These are phyloP conservation scores for Candida jianshihensis DNA, from an alignment of 805 yeast species.

Conservation along the genomic window DNA sequence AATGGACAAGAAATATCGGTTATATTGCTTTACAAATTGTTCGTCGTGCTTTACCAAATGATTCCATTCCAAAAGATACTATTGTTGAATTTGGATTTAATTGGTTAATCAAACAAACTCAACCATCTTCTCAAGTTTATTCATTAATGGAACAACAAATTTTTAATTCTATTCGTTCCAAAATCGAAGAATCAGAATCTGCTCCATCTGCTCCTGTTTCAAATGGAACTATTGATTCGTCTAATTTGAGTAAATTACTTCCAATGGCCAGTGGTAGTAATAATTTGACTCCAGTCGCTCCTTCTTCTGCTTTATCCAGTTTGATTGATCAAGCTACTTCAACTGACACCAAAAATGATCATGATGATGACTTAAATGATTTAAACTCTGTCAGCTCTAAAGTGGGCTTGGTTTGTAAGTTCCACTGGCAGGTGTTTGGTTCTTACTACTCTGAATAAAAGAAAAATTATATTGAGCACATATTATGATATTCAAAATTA, in stretches of 20 bases:
- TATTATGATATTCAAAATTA: no score
- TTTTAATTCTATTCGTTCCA: conserved; percentile 40
- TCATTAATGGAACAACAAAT: conserved; percentile 65
- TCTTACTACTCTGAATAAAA: conserved; percentile 42
- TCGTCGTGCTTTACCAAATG: conserved; percentile 27
- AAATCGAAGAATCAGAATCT: conserved; percentile 25
- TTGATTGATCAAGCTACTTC: conserved; percentile 8
- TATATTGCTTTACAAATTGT: conserved; percentile 64
- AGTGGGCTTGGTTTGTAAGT: conserved; percentile 48
- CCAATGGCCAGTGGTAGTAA: background rate
- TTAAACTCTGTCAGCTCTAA: conserved; percentile 53
- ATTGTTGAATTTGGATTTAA: conserved; percentile 50
- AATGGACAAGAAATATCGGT: conserved; percentile 82
- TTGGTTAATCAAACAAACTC: conserved; percentile 83
- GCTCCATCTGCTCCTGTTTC: no score
- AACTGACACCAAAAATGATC: conserved; percentile 14
- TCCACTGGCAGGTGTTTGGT: conserved; percentile 83
- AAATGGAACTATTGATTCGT: background rate
- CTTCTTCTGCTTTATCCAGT: conserved; percentile 4
- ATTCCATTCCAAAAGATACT: conserved; percentile 23
- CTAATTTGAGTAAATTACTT: background rate
- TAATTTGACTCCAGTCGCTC: background rate
- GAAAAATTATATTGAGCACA: no score
- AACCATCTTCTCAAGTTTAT: conserved; percentile 73
- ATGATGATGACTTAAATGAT: conserved; percentile 54